phyloP scores from a whole-genome alignment of 2,329 filamentous ascomycete species.

The Tolypocladium nubicola region DNA sequence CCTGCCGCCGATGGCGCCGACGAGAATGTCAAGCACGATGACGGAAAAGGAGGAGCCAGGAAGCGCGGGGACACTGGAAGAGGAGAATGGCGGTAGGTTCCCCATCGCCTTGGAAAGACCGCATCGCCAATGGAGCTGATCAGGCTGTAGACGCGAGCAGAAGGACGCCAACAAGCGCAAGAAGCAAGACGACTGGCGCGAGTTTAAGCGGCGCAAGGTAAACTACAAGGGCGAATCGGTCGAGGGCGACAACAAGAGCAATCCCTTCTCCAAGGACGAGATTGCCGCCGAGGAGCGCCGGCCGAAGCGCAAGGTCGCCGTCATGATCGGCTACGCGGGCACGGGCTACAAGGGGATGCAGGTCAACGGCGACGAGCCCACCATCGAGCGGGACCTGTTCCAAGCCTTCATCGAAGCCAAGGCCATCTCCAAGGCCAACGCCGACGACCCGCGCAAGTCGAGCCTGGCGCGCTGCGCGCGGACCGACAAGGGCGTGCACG shows the following conservation, averaged over 20 bases:
- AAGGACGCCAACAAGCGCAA: constrained; percentile 26
- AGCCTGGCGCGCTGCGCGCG: constrained; percentile 87
- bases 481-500: constrained; percentile 96
- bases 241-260: constrained; percentile 21
- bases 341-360: constrained; percentile 98
- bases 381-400: constrained; percentile 93
- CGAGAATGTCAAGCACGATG: constrained; percentile 2
- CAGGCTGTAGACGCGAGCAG: constrained; percentile 20
- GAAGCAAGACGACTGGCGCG: constrained; percentile 27
- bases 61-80: constrained; percentile 17
- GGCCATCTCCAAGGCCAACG: constrained; percentile 93
- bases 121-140: constrained; percentile 20
- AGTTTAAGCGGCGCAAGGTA: constrained; percentile 31
- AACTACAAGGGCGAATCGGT: constrained; percentile 23
- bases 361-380: constrained; percentile 72
- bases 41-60: constrained; percentile 3
- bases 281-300: constrained; percentile 77
- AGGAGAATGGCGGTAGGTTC: constrained; percentile 9
- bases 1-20: neutral
- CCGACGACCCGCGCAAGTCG: constrained; percentile 92
- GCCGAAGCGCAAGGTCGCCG: constrained; percentile 93
- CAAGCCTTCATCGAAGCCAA: constrained; percentile 81
- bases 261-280: constrained; percentile 60
- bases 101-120: neutral
- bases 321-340: constrained; percentile 90